Evolutionary conservation across 2,329 filamentous ascomycete species (phyloP).

Genomic region (Zymoseptoria ardabiliae): DNA sequence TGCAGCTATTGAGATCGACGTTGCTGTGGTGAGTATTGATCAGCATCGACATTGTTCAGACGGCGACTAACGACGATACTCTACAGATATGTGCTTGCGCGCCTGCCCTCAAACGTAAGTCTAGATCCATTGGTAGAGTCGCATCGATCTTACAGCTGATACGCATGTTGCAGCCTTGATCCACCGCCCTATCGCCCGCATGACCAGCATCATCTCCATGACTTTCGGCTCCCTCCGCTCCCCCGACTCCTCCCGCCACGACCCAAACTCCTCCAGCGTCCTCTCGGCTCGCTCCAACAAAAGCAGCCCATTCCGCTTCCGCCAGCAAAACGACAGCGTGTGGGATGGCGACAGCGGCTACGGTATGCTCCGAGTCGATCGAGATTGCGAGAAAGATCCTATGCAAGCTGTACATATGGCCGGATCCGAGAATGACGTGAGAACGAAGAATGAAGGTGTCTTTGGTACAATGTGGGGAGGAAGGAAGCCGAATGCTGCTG

Average conservation of each 20-base stretch:
- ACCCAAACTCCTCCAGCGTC: constrained; percentile 5
- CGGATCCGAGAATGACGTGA: neutral
- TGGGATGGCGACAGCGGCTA: constrained; percentile 15
- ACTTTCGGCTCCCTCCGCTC: constrained; percentile 13
- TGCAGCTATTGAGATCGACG: constrained; percentile 40
- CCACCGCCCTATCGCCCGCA: constrained; percentile 15
- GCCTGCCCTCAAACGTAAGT: constrained; percentile 27
- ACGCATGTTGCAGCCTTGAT: constrained; percentile 15
- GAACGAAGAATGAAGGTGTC: neutral
- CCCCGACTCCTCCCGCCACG: neutral
- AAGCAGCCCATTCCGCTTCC: constrained; percentile 6
- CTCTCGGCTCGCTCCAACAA: neutral
- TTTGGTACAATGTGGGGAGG: neutral
- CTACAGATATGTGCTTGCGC: constrained; percentile 33
- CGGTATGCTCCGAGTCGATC: constrained; percentile 6
- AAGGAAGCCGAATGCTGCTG: neutral
- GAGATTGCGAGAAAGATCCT: neutral
- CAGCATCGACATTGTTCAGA: neutral
- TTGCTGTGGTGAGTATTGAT: constrained; percentile 36
- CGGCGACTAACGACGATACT: constrained; percentile 1
- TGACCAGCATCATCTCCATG: constrained; percentile 14
- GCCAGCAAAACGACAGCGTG: constrained; percentile 7
- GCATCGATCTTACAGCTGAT: neutral
- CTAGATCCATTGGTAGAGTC: neutral
- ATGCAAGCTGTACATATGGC: neutral